These are phyloP conservation scores for Suillus discolor DNA, from an alignment of 768 basidiomycete species.

Conservation along the genomic window DNA sequence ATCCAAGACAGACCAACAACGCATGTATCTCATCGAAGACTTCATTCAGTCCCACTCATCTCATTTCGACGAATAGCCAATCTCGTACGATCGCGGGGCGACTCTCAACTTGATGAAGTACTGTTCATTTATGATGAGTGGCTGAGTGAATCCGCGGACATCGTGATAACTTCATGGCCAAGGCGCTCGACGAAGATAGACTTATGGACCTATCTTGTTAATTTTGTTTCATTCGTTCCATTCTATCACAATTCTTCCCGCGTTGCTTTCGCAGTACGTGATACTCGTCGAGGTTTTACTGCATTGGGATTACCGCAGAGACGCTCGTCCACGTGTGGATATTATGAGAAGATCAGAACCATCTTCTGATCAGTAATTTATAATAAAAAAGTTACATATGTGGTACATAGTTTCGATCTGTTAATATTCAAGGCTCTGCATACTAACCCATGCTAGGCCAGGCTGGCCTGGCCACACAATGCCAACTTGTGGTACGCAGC, in stretches of 20 bases:
- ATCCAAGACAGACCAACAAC: conserved; percentile 4
- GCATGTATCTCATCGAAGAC: conserved; percentile 7
- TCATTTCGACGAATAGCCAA: conserved; percentile 1
- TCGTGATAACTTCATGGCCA: conserved; percentile 5
- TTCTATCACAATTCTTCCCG: conserved; percentile 3
- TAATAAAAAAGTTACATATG: neutral
- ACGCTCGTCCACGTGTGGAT: neutral
- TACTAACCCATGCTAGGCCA: neutral
- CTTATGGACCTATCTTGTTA: conserved; percentile 1
- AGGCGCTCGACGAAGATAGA: conserved; percentile 1
- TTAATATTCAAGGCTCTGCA: neutral
- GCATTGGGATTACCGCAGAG: conserved; percentile 4
- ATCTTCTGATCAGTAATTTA: neutral
- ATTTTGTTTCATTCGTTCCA: neutral
- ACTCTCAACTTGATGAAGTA: neutral
- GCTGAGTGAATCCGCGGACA: conserved; percentile 6
- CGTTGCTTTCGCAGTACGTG: conserved; percentile 7
- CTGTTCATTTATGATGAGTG: neutral
- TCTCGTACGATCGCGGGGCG: conserved; percentile 2
- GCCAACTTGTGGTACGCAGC: neutral
- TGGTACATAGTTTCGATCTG: conserved; percentile 1
- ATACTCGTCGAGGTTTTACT: neutral
- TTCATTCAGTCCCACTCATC: conserved; percentile 4
- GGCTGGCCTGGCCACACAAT: neutral
- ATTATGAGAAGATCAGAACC: conserved; percentile 4